These are phyloP conservation scores for Ogataea allantospora DNA, from an alignment of 805 yeast genomes.

Conservation along the genomic window DNA sequence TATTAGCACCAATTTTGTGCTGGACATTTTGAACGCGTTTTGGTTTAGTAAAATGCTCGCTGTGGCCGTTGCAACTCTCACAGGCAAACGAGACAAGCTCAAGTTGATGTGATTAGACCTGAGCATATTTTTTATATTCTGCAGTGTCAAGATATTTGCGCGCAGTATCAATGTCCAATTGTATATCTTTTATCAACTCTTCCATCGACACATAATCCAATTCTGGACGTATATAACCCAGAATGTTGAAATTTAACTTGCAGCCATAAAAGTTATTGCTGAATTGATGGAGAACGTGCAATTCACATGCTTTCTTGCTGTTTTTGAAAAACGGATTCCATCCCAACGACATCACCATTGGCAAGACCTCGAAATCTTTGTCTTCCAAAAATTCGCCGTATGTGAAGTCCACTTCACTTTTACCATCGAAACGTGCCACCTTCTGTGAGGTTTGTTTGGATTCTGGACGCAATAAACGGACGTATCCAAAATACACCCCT, in stretches of 20 bases:
- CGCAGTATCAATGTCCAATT: conserved; percentile 74
- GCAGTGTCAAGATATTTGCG: conserved; percentile 43
- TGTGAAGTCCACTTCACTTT: conserved; percentile 50
- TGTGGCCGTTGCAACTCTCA: conserved; percentile 36
- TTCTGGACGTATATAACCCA: conserved; percentile 93
- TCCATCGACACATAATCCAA: conserved; percentile 77
- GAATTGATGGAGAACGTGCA: conserved; percentile 81
- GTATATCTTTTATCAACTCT: conserved; percentile 80
- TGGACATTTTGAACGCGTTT: conserved; percentile 35
- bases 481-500: conserved; percentile 90
- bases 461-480: conserved; percentile 16
- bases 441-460: conserved; percentile 20
- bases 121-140: conserved; percentile 38
- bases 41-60: conserved; percentile 40
- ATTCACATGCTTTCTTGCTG: conserved; percentile 76
- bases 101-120: conserved; percentile 31
- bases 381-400: conserved; percentile 55
- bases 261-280: conserved; percentile 78
- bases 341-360: conserved; percentile 95
- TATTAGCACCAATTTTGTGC: conserved; percentile 31
- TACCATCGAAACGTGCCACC: conserved; percentile 35
- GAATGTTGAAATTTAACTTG: conserved; percentile 56
- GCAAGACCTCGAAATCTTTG: conserved; percentile 49
- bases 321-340: conserved; percentile 92
- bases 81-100: conserved; percentile 29